A percentile compares a stretch with the other conserved stretches of the same genome.
phyloP scores from a whole-genome alignment of 371 early-diverging fungal genomes.

The Mucor racemosus region DNA sequence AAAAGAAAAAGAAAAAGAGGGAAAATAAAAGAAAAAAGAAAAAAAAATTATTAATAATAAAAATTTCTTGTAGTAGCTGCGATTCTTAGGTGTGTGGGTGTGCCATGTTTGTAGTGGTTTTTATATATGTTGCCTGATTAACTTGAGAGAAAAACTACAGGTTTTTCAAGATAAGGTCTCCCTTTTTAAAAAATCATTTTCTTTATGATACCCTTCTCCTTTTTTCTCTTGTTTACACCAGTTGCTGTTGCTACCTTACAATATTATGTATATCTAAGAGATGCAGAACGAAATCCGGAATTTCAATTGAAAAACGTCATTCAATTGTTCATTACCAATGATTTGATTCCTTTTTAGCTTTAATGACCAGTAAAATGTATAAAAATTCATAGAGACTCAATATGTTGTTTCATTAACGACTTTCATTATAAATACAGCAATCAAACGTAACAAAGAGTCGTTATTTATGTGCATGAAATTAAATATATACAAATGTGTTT shows the following conservation, averaged over 20 bases:
- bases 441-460: background rate
- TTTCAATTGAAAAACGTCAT: slow-evolving; percentile 9
- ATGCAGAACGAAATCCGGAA: background rate
- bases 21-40: slow-evolving; percentile 5
- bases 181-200: background rate
- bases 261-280: background rate
- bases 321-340: slow-evolving; percentile 4
- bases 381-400: background rate
- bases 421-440: background rate
- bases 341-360: background rate
- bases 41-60: slow-evolving; percentile 4
- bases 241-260: background rate
- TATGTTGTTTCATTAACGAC: background rate
- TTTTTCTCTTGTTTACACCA: background rate
- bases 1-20: background rate
- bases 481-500: no score
- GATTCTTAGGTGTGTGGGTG: background rate
- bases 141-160: slow-evolving; percentile 1
- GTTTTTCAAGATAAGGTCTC: background rate
- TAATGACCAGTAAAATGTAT: background rate
- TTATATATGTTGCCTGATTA: slow-evolving; percentile 1
- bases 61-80: background rate
- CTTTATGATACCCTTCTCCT: background rate
- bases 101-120: background rate
- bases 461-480: background rate